Evolutionary conservation across 1,284 basidiomycete genomes (phyloP).

Genomic region (Ceratobasidium sp.): DNA sequence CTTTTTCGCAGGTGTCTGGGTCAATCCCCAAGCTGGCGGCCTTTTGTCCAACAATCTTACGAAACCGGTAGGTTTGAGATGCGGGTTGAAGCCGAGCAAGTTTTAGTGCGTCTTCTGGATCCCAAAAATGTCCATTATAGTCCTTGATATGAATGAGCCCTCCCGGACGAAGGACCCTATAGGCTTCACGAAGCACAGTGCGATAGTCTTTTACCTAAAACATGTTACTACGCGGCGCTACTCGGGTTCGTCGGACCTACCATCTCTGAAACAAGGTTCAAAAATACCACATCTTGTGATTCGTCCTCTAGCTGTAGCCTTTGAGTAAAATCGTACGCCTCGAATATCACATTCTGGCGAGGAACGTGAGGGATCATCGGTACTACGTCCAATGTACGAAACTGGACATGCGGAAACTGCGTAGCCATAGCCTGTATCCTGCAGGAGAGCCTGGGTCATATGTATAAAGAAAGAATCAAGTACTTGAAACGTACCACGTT

Average conservation of each 20-base stretch:
- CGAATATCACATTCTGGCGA: not conserved
- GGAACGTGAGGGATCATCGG: not conserved
- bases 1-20: not conserved
- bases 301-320: not conserved
- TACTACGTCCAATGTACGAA: not conserved
- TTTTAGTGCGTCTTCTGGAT: not conserved
- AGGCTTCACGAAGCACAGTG: not conserved
- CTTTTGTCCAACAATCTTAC: not conserved
- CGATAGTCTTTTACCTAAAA: conserved; percentile 1
- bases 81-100: not conserved
- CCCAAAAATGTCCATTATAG: not conserved
- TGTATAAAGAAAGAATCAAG: not conserved
- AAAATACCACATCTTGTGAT: conserved; percentile 3
- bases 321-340: conserved; percentile 3
- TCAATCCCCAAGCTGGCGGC: not conserved
- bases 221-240: not conserved
- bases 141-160: not conserved
- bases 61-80: not conserved
- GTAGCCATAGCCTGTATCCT: conserved; percentile 8
- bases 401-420: conserved; percentile 3
- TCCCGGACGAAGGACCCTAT: not conserved
- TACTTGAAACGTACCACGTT: not conserved
- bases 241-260: not conserved
- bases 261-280: not conserved
- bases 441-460: not conserved